Evolutionary conservation across 768 basidiomycete species (phyloP), one percentile per base, ranked within the genome.

Genomic region (Pleurotus tuber-regium): DNA sequence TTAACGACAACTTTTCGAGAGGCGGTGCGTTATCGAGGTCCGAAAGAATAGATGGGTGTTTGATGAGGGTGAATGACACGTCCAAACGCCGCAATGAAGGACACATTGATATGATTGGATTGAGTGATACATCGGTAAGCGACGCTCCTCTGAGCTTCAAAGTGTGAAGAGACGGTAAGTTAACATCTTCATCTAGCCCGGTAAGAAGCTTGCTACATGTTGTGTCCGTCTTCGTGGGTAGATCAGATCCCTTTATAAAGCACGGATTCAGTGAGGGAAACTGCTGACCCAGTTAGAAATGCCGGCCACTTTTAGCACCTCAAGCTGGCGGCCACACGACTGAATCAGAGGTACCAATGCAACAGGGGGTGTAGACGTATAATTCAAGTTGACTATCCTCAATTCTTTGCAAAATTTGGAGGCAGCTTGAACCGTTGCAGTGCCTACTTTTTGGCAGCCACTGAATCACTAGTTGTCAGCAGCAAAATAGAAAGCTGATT

Each of bases 1-100:
- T 84, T 21, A 88, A 63, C 2, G 77, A 78, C n/a, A 89, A 66
- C 58, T 89, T 89, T 56, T 83, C 77, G 24, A 88, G 64, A 3
- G 59, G 38, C 0, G 63, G 62, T 19, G 55, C 30, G 4, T 10
- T 40, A 4, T 10, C 50, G 6, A 50, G 21, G 26, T 43, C 43
- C 12, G 50, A 48, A 36, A 66, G 55, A 31, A 59, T 43, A 2
- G 52, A 26, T n/a, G 68, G 69, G 36, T 73, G 77, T 39, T 68
- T 77, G 26, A 84, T 60, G 29, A 58, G 56, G 9, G 85, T 89
- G 65, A 86, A 89, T 4, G 87, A 87, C 12, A 84, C 57, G 55
- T 89, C 87, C 11, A 89, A 66, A 21, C 77, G 76, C 30, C 64
- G 63, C 16, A 88, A 55, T 43, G 74, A 70, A 2, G 84, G 83